Conservation (phyloP, 495 filamentous ascomycete genomes). For the Hamigera avellanea region DNA sequence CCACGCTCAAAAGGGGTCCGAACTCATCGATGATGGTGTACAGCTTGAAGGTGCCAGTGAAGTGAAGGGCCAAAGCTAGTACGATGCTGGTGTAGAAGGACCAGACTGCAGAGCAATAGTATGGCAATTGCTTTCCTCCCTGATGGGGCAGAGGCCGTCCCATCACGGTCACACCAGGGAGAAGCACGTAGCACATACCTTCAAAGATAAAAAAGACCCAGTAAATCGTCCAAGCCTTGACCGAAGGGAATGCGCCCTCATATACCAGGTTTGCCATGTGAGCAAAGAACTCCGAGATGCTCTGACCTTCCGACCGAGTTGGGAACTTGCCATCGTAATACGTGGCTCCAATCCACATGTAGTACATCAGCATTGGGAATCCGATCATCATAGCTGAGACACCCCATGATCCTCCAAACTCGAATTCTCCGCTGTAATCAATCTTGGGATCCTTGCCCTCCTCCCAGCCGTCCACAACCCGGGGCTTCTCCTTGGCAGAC, state of each 20-base stretch:
- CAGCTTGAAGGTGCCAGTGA: conserved; percentile 73
- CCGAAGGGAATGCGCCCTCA: conserved; percentile 66
- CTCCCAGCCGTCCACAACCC: conserved; percentile 53
- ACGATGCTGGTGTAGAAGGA: conserved; percentile 80
- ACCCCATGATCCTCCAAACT: conserved; percentile 79
- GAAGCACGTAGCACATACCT: conserved; percentile 62
- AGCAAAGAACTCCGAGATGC: conserved; percentile 49
- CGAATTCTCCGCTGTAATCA: conserved; percentile 69
- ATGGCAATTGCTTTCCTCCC: conserved; percentile 71
- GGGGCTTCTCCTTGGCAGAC: conserved; percentile 18
- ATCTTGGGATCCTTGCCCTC: conserved; percentile 63
- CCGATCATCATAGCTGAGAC: conserved; percentile 76
- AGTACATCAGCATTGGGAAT: conserved; percentile 92
- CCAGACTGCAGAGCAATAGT: conserved; percentile 85
- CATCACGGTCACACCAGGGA: conserved; percentile 73
- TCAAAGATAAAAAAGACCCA: conserved; percentile 86
- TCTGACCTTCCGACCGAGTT: conserved; percentile 51
- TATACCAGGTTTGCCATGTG: conserved; percentile 61
- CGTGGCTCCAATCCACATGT: conserved; percentile 95
- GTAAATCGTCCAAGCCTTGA: conserved; percentile 81
- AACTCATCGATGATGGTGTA: conserved; percentile 96
- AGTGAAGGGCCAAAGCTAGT: conserved; percentile 56
- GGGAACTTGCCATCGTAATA: conserved; percentile 83
- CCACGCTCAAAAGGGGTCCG: conserved; percentile 77
- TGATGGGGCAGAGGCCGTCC: conserved; percentile 80